Evolutionary conservation across 2,329 filamentous ascomycete genomes (phyloP), one percentile per base, ranked within the genome.

Genomic region (Byssothecium circinans): DNA sequence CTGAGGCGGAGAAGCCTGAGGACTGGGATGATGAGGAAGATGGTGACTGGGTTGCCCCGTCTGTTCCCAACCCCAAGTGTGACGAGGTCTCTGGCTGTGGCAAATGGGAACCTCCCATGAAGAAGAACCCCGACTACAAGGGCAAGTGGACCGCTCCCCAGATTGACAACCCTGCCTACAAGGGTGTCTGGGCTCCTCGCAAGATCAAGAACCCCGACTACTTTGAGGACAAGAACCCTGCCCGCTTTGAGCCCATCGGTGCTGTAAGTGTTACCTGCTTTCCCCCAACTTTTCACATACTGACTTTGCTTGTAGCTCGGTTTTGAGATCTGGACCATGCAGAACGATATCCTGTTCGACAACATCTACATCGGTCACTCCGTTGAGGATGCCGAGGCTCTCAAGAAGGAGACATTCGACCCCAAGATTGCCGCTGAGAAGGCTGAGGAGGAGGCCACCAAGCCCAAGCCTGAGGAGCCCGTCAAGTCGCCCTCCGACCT

Each of bases 341-440:
- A 96, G 78, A 95, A 86, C 74, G 88, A 96, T 71, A 97, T 99
- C 64, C 87, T 96, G 67, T 97, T 99, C 67, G 90, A 97, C 84
- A 99, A 99, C 86, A 95, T 99, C 81, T 99, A 97, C 84, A 91
- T 99, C 72, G 94, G 94, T 56, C 94, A 99, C 85, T 97, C 92
- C 17, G 74, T 94, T 61, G 90, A 90, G 69, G 94, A 99, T 61
- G 94, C 94, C 54, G 85, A 88, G 74, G 88, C 91, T 78, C 81
- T 99, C 68, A 88, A 90, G 64, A 81, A 87, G 57, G 89, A 96
- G 82, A 89, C 90, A 45, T 99, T 91, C 74, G 86, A 89, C 68
- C 76, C 90, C 77, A 99, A 99, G 88, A 81, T 85, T 72, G 79
- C 85, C 46, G 78, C 89, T 42, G 94, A 99, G 81, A 82, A 87